Evolutionary conservation across 805 yeast genomes (phyloP).

Genomic region (Isabelozyma gotoi): DNA sequence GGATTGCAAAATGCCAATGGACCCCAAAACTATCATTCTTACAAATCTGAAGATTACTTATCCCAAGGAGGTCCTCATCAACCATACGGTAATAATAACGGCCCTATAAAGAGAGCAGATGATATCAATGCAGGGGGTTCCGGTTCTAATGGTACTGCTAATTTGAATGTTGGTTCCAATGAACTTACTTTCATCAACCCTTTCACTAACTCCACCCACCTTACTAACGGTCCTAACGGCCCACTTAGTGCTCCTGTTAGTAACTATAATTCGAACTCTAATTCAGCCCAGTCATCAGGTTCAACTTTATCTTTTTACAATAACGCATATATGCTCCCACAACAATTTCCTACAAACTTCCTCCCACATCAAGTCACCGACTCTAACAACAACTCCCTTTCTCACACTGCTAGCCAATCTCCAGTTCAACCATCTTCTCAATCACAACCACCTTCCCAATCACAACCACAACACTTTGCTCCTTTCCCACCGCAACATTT

Average conservation of each 20-base stretch:
- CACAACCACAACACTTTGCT: slow-evolving; percentile 6
- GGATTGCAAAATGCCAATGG: slow-evolving; percentile 2
- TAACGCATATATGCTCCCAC: slow-evolving; percentile 8
- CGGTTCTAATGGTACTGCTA: slow-evolving; percentile 1
- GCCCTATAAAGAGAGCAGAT: slow-evolving; percentile 12
- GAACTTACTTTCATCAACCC: slow-evolving; percentile 22
- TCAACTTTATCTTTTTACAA: not conserved
- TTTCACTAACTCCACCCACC: slow-evolving; percentile 12
- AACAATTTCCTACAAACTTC: slow-evolving; percentile 3
- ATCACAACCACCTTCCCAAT: slow-evolving; percentile 3
- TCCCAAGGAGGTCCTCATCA: not conserved
- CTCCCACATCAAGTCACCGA: not conserved
- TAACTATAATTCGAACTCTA: not conserved
- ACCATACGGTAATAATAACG: slow-evolving; percentile 5
- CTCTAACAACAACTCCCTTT: slow-evolving; percentile 2
- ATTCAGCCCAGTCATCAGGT: not conserved
- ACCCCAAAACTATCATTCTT: slow-evolving; percentile 4
- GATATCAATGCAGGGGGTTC: too few species aligned
- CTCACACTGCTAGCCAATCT: slow-evolving; percentile 1
- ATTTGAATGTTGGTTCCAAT: not conserved
- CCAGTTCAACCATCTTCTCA: slow-evolving; percentile 1
- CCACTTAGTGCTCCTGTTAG: not conserved
- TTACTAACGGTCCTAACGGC: not conserved
- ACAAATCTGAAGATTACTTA: slow-evolving; percentile 10
- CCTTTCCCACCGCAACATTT: slow-evolving; percentile 10